These are phyloP conservation scores for Colletotrichum lini DNA, from an alignment of 2,329 filamentous ascomycete genomes.

Conservation along the genomic window DNA sequence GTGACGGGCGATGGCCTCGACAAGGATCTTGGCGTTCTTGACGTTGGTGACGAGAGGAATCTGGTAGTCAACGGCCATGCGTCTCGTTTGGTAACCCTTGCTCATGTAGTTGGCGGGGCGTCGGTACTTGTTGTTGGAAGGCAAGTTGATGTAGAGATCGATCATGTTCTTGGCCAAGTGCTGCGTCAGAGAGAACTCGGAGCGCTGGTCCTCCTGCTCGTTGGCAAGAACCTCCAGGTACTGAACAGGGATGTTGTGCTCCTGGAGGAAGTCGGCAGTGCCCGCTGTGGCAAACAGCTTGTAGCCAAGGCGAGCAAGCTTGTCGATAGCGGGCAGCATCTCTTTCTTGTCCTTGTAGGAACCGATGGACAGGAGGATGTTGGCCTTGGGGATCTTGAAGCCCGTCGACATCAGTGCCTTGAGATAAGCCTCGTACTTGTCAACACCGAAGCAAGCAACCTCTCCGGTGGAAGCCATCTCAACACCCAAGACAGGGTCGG, in stretches of 20 bases:
- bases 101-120: slow-evolving; percentile 98
- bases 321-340: slow-evolving; percentile 92
- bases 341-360: slow-evolving; percentile 99
- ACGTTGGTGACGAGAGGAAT: slow-evolving; percentile 98
- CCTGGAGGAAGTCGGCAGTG: slow-evolving; percentile 95
- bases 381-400: slow-evolving; percentile 96
- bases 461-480: slow-evolving; percentile 99
- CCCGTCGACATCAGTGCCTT: slow-evolving; percentile 96
- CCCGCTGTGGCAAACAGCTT: slow-evolving; percentile 97
- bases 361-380: slow-evolving; percentile 94
- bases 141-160: slow-evolving; percentile 98
- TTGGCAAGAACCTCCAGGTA: slow-evolving; percentile 90
- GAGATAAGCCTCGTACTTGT: slow-evolving; percentile 98
- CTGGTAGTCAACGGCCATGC: slow-evolving; percentile 98
- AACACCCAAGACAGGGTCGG: slow-evolving; percentile 95
- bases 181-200: slow-evolving; percentile 96
- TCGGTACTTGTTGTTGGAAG: slow-evolving; percentile 98
- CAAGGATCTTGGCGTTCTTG: slow-evolving; percentile 97
- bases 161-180: slow-evolving; percentile 98
- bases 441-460: slow-evolving; percentile 94
- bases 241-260: slow-evolving; percentile 92
- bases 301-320: slow-evolving; percentile 91
- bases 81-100: slow-evolving; percentile 94
- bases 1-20: slow-evolving; percentile 93
- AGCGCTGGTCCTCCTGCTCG: slow-evolving; percentile 86